Percentiles rank a stretch among this genome's conserved stretches.
Conservation (phyloP, 768 basidiomycete species). For the Hygrophorus russula region DNA sequence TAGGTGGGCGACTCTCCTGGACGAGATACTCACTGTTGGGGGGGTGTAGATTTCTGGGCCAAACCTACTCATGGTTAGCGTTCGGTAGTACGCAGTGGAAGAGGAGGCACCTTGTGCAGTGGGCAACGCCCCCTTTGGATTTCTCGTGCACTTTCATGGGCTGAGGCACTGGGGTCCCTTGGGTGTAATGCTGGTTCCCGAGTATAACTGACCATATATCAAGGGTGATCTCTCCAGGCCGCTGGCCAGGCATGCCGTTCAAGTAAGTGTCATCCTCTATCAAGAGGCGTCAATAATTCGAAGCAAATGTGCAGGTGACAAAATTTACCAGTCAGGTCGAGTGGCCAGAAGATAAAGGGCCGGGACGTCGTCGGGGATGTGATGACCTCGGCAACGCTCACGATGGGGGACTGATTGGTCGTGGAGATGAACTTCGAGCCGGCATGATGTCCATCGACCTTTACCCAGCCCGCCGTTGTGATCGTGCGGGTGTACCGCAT, state of each 20-base stretch:
- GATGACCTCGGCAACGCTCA: too few relatives aligned
- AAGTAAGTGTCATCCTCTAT: conserved; percentile 9
- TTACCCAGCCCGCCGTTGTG: not conserved
- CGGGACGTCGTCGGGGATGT: too few relatives aligned
- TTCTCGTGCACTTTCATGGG: conserved; percentile 14
- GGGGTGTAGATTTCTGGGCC: not conserved
- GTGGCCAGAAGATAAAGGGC: not conserved
- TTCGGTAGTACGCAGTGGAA: not conserved
- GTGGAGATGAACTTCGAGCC: too few relatives aligned
- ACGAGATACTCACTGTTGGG: too few relatives aligned
- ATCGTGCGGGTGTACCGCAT: not conserved
- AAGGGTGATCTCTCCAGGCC: conserved; percentile 5
- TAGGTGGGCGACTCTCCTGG: not conserved
- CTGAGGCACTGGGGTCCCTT: not conserved
- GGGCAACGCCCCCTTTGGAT: conserved; percentile 16
- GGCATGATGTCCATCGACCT: not conserved
- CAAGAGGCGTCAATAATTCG: not conserved
- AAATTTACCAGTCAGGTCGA: conserved; percentile 4
- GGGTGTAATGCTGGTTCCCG: not conserved
- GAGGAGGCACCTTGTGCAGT: conserved; percentile 15
- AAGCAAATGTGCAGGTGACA: conserved; percentile 4
- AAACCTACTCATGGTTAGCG: not conserved
- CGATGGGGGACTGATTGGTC: too few relatives aligned
- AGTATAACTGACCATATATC: conserved; percentile 6
- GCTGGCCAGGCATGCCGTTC: not conserved